phyloP scores from a whole-genome alignment of 345 rosid species.

The Aquilaria yunnanensis region DNA sequence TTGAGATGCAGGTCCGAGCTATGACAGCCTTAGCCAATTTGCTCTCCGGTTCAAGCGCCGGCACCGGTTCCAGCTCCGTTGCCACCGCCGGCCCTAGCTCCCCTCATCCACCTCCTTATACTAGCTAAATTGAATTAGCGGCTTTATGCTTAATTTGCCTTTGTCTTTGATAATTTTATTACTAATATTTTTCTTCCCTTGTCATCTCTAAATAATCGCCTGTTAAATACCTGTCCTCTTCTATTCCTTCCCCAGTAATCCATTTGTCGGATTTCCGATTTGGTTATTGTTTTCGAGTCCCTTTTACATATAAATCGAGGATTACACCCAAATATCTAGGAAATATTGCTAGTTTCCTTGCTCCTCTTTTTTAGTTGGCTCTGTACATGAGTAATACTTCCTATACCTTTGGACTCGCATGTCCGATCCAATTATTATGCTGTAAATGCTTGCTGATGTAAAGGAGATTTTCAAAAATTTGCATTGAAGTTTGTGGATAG shows the following conservation, averaged over 20 bases:
- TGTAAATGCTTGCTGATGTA: too few species aligned
- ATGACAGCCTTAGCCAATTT: conserved; percentile 74
- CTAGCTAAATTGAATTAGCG: conserved; percentile 13
- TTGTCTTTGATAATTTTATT: not conserved
- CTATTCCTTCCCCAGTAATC: not conserved
- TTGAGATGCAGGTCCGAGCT: conserved; percentile 96
- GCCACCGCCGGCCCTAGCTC: conserved; percentile 22
- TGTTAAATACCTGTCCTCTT: conserved; percentile 25
- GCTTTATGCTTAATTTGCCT: conserved; percentile 19
- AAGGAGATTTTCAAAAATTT: too few species aligned
- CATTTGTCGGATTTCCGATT: conserved; percentile 1
- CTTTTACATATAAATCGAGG: too few species aligned
- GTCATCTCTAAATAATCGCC: conserved; percentile 3
- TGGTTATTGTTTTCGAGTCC: not conserved
- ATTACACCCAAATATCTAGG: not conserved
- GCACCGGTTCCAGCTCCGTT: conserved; percentile 19
- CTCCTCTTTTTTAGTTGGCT: not conserved
- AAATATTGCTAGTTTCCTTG: too few species aligned
- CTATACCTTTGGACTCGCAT: not conserved
- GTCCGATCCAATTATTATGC: not conserved
- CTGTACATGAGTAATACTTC: not conserved
- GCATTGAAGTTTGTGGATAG: too few species aligned
- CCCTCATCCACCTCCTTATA: conserved; percentile 16
- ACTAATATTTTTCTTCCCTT: not conserved
- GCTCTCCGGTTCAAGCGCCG: conserved; percentile 32